Percentiles rank a stretch among this genome's conserved stretches.
These are phyloP conservation scores for Mycena sp. DNA, from an alignment of 1,284 basidiomycete genomes.

Conservation along the genomic window DNA sequence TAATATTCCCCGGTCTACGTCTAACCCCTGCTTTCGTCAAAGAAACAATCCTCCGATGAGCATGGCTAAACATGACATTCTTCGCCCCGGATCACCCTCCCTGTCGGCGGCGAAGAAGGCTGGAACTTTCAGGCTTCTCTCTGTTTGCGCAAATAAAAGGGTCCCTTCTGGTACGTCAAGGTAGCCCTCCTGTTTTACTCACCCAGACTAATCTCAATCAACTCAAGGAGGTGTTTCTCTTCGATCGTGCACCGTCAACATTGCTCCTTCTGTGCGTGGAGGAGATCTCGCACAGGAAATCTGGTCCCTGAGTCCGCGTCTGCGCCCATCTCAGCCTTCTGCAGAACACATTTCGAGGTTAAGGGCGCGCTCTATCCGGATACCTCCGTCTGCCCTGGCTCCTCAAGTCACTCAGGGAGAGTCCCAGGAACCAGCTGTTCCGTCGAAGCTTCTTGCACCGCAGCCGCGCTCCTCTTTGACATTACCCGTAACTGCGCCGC, in stretches of 20 bases:
- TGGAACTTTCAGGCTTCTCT: conserved; percentile 20
- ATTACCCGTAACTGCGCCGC: background rate
- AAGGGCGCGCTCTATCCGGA: conserved; percentile 4
- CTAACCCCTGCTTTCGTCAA: background rate
- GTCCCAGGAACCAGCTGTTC: background rate
- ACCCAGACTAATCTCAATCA: background rate
- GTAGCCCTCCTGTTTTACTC: background rate
- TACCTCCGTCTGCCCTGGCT: background rate
- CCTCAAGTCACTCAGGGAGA: no score
- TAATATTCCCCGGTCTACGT: background rate
- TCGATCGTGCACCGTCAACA: conserved; percentile 1
- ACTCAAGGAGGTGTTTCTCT: conserved; percentile 5
- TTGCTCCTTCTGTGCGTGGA: background rate
- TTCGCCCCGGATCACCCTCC: background rate
- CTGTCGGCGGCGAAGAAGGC: conserved; percentile 15
- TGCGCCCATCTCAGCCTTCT: conserved; percentile 16
- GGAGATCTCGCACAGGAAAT: background rate
- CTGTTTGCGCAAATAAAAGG: conserved; percentile 13
- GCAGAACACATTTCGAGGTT: conserved; percentile 4
- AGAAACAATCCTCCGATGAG: background rate
- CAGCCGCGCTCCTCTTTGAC: background rate
- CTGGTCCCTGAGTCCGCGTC: conserved; percentile 1
- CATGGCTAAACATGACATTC: background rate
- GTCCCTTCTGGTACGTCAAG: conserved; percentile 17
- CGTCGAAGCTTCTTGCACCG: background rate